These are phyloP conservation scores for Spergularia bocconei DNA, from an alignment of 148 eudicot genomes.

Conservation along the genomic window DNA sequence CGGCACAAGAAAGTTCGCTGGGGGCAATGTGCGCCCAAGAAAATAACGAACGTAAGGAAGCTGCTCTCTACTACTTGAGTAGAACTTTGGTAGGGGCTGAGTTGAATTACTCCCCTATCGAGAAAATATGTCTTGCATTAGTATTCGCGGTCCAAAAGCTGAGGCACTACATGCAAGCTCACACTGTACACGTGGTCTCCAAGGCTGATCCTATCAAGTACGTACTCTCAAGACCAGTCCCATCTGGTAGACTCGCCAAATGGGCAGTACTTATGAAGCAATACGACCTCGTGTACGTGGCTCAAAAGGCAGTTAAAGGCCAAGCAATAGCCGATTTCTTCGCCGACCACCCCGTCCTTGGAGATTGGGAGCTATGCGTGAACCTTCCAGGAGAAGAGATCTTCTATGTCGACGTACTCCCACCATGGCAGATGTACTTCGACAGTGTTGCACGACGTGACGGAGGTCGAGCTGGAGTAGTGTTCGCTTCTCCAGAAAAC, in stretches of 20 bases:
- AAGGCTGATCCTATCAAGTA: not conserved
- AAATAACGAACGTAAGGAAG: not conserved
- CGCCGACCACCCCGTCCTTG: not conserved
- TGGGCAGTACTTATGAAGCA: not conserved
- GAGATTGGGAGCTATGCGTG: not conserved
- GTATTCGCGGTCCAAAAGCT: not conserved
- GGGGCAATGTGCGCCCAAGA: not conserved
- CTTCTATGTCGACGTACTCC: not conserved
- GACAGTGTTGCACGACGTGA: not conserved
- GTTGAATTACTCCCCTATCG: constrained; percentile 1
- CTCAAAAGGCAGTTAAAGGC: not conserved
- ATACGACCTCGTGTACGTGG: not conserved
- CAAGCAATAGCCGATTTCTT: not conserved
- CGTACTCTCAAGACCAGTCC: not conserved
- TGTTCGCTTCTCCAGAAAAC: not conserved
- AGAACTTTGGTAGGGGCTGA: not conserved
- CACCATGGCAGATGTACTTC: not conserved
- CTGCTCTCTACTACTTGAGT: not conserved
- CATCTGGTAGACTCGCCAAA: not conserved
- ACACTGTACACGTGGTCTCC: not conserved
- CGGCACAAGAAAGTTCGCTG: not conserved
- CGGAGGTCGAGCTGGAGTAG: not conserved
- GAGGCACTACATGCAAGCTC: constrained; percentile 2
- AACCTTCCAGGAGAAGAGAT: not conserved
- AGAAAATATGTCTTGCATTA: not conserved